Evolutionary conservation across 345 rosid species (phyloP), one percentile per base, ranked within the genome.

Genomic region (Turnera subulata): DNA sequence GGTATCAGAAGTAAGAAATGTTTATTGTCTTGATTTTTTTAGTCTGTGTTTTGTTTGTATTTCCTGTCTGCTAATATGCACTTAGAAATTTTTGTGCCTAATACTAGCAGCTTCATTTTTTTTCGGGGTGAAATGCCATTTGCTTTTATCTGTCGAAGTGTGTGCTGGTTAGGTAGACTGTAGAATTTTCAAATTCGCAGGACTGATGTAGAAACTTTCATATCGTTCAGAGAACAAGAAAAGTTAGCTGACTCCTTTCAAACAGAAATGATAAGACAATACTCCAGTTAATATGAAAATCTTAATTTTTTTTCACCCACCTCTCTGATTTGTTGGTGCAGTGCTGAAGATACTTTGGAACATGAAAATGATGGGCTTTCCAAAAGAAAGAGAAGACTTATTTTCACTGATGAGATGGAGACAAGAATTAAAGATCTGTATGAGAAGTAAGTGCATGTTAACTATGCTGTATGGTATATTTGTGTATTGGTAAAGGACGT

Each of bases 351-450:
- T 59, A 56, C 60, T 29, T 14, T 55, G 37, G 86, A 76, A 63
- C 58, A 62, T 73, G 73, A 76, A 64, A 52, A 59, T 63, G 68
- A 54, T 63, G 69, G 58, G 55, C 64, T 75, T 75, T 43, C 76
- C 53, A 70, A 63, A 74, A 78, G 85, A 74, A 92, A 78, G 64
- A 77, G 77, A 73, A 89, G 82, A 73, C 73, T 82, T 53, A 69
- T 86, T 60, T 72, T 82, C 21, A 80, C 65, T 54, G 69, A 76
- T 60, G 95, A 78, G 32, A 50, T 81, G 84, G 91, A 82, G 72
- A 62, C 47, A 40, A 70, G 75, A 70, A 69, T 92, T 64, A 82
- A 64, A 70, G 89, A 83, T 54, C 83, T 92, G 48, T 83, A 82
- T 44, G 84, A 84, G 35, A 79, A 69, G 97, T 92, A 76, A 61